phyloP scores from a whole-genome alignment of 2,329 filamentous ascomycete species.

The Neurospora sp. region DNA sequence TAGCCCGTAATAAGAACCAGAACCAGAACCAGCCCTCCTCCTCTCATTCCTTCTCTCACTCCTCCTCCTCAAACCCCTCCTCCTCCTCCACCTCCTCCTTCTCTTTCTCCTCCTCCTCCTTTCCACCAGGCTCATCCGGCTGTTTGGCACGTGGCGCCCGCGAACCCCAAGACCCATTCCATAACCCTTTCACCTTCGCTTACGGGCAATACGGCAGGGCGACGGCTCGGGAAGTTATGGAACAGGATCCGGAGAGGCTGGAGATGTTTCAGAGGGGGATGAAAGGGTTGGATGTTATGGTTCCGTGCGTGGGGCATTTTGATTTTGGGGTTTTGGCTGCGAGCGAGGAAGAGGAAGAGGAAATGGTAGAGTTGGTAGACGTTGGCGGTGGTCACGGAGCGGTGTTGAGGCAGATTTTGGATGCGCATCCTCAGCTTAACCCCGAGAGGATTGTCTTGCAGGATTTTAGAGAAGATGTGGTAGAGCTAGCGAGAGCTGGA shows the following conservation, averaged over 20 bases:
- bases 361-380: constrained; percentile 21
- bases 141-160: not conserved
- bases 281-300: constrained; percentile 24
- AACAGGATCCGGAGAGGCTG: constrained; percentile 21
- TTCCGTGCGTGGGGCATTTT: constrained; percentile 24
- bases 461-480: constrained; percentile 17
- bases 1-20: not conserved
- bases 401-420: constrained; percentile 22
- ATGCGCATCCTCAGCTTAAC: constrained; percentile 19
- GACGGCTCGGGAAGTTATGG: constrained; percentile 25
- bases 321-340: constrained; percentile 19
- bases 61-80: not conserved
- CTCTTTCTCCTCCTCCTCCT: not conserved
- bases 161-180: constrained; percentile 20
- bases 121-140: not conserved
- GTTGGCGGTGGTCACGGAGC: constrained; percentile 23
- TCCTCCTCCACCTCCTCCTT: not conserved
- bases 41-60: not conserved
- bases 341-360: constrained; percentile 13
- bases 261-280: constrained; percentile 23
- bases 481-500: constrained; percentile 15
- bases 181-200: constrained; percentile 23
- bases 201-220: constrained; percentile 24
- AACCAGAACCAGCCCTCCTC: not conserved
- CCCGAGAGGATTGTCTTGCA: constrained; percentile 20